These are phyloP conservation scores for Penicillium turbatum DNA, from an alignment of 495 filamentous ascomycete species.

Conservation along the genomic window DNA sequence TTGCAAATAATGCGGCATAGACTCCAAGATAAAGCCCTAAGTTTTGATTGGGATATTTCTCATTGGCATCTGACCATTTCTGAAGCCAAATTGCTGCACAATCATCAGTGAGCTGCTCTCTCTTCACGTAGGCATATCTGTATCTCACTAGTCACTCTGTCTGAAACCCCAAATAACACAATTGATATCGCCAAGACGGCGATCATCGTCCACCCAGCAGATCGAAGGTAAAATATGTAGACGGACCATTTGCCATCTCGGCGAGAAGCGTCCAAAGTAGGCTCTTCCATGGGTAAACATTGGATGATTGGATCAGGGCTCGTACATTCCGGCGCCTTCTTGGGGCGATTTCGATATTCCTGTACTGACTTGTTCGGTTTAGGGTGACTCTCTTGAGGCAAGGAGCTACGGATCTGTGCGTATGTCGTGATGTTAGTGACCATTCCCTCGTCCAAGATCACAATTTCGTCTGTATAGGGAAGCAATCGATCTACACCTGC, in stretches of 20 bases:
- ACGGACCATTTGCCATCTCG: slow-evolving; percentile 39
- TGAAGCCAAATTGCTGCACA: slow-evolving; percentile 38
- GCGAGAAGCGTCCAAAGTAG: neutral
- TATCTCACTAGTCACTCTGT: neutral
- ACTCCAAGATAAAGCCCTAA: slow-evolving; percentile 44
- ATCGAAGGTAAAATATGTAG: slow-evolving; percentile 48
- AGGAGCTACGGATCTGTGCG: neutral
- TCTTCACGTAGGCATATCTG: too few relatives aligned
- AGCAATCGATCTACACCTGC: slow-evolving; percentile 6
- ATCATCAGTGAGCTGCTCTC: neutral
- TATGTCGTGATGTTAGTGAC: neutral
- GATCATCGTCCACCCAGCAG: slow-evolving; percentile 26
- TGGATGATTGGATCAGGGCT: neutral
- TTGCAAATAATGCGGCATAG: slow-evolving; percentile 23
- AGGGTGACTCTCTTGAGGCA: neutral
- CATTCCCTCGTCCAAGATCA: slow-evolving; percentile 9
- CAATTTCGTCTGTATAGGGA: slow-evolving; percentile 12
- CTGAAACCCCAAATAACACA: neutral
- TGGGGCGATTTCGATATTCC: too few relatives aligned
- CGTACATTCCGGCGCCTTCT: too few relatives aligned
- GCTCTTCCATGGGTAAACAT: neutral
- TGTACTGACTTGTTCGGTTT: too few relatives aligned
- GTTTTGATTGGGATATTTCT: slow-evolving; percentile 20
- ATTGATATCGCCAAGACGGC: slow-evolving; percentile 9
- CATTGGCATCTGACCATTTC: slow-evolving; percentile 38